These are phyloP conservation scores for Sphagnum tenellum DNA, from an alignment of 225 moss, liverwort and hornwort genomes.

Conservation along the genomic window DNA sequence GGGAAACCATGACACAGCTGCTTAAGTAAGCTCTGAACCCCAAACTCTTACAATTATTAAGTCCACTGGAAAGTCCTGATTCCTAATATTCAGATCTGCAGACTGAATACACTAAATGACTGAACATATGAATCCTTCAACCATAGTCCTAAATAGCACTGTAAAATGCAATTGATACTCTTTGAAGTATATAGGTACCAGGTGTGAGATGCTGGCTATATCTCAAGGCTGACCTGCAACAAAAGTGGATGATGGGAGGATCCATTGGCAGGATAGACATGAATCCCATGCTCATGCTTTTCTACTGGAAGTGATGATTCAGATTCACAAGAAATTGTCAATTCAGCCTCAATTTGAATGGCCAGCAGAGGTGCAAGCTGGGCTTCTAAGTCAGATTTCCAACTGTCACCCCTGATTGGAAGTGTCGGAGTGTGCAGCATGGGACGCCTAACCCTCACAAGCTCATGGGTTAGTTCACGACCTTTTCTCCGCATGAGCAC, in stretches of 20 bases:
- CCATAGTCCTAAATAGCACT: no score
- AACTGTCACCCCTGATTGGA: slow-evolving; percentile 47
- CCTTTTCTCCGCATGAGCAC: slow-evolving; percentile 60
- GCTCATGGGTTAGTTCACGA: slow-evolving; percentile 59
- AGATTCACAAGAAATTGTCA: slow-evolving; percentile 55
- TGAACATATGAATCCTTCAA: no score
- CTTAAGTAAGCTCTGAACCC: no score
- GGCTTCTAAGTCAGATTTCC: slow-evolving; percentile 52
- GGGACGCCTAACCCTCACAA: slow-evolving; percentile 71
- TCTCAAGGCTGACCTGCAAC: slow-evolving; percentile 38
- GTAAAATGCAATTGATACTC: no score
- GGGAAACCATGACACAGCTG: no score
- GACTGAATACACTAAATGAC: no score
- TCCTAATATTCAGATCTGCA: no score
- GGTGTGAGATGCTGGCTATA: no score
- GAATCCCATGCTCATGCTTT: slow-evolving; percentile 53
- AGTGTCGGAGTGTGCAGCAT: slow-evolving; percentile 75
- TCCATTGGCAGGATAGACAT: slow-evolving; percentile 37
- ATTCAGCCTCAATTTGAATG: slow-evolving; percentile 68
- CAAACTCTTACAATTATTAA: no score
- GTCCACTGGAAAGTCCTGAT: no score
- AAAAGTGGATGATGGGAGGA: slow-evolving; percentile 72
- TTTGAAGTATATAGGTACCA: no score
- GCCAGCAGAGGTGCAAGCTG: slow-evolving; percentile 73
- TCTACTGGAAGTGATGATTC: slow-evolving; percentile 50